Conservation (phyloP, 495 filamentous ascomycete genomes). For the Penicillium turbatum region DNA sequence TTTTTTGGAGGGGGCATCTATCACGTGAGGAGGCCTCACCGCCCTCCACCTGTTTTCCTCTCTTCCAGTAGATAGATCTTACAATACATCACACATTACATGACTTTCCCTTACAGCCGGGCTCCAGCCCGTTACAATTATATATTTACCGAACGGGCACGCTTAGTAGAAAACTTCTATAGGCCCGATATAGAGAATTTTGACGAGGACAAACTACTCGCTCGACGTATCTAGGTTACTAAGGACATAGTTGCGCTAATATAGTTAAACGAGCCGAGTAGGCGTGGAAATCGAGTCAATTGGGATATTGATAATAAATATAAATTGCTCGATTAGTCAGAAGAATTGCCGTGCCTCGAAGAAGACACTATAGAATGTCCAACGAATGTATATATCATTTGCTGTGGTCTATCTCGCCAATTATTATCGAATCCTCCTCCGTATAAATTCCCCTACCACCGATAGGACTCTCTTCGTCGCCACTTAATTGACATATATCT, state of each 20-base stretch:
- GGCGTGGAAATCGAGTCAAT: constrained; percentile 23
- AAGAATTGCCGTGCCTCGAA: constrained; percentile 9
- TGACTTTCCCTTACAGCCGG: no score
- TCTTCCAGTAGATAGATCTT: no score
- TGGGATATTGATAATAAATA: constrained; percentile 18
- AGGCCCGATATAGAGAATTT: constrained; percentile 23
- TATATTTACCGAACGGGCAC: constrained; percentile 26
- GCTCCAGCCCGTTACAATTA: no score
- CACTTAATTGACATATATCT: constrained; percentile 25
- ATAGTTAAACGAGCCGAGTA: constrained; percentile 19
- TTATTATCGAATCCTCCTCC: constrained; percentile 27
- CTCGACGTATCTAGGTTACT: constrained; percentile 27
- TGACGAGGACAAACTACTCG: constrained; percentile 25
- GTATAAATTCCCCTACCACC: constrained; percentile 26
- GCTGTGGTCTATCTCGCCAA: constrained; percentile 23
- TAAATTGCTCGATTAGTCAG: constrained; percentile 6
- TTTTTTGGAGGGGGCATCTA: no score
- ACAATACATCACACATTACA: no score
- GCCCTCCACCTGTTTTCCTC: no score
- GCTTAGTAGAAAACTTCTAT: constrained; percentile 29
- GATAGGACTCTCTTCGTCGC: constrained; percentile 27
- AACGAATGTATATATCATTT: constrained; percentile 31
- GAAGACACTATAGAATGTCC: constrained; percentile 4
- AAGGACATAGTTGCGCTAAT: constrained; percentile 29
- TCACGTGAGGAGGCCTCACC: no score